Conservation (phyloP, 768 basidiomycete genomes). For the Podaxis sp. region DNA sequence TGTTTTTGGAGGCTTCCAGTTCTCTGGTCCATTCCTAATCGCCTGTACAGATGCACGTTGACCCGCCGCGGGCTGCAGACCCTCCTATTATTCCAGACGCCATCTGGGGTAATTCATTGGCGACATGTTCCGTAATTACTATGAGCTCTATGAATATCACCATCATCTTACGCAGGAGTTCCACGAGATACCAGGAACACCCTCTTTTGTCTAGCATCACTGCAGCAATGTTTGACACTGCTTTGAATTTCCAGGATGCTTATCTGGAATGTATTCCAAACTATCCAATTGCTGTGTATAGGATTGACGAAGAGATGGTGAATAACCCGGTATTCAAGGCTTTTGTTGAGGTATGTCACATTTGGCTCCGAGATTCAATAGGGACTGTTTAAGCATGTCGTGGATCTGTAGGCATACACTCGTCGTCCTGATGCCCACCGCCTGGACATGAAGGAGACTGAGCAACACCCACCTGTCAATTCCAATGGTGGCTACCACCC, state of each 20-base stretch:
- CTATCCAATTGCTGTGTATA: constrained; percentile 87
- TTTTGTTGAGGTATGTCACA: constrained; percentile 70
- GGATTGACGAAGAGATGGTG: constrained; percentile 85
- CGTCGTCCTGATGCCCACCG: constrained; percentile 78
- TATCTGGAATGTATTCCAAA: constrained; percentile 95
- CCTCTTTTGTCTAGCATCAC: constrained; percentile 79
- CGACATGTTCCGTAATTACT: constrained; percentile 89
- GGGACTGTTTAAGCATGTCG: constrained; percentile 1
- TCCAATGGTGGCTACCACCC: constrained; percentile 19
- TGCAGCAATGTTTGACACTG: constrained; percentile 83
- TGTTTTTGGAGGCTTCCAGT: constrained; percentile 2
- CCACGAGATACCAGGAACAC: constrained; percentile 84
- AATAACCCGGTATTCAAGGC: constrained; percentile 77
- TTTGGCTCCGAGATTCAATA: constrained; percentile 21
- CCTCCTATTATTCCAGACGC: constrained; percentile 79
- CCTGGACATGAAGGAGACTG: constrained; percentile 73
- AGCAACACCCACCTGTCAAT: constrained; percentile 11
- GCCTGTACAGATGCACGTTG: constrained; percentile 15
- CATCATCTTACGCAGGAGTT: constrained; percentile 74
- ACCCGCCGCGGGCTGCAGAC: constrained; percentile 67
- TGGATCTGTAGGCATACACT: constrained; percentile 34
- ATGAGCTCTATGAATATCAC: constrained; percentile 74
- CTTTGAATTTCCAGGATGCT: constrained; percentile 87
- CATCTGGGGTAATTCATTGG: constrained; percentile 74
- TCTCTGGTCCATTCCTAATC: constrained; percentile 1